phyloP scores from a whole-genome alignment of 1,284 basidiomycete species.

The Cystobasidium slooffiae region DNA sequence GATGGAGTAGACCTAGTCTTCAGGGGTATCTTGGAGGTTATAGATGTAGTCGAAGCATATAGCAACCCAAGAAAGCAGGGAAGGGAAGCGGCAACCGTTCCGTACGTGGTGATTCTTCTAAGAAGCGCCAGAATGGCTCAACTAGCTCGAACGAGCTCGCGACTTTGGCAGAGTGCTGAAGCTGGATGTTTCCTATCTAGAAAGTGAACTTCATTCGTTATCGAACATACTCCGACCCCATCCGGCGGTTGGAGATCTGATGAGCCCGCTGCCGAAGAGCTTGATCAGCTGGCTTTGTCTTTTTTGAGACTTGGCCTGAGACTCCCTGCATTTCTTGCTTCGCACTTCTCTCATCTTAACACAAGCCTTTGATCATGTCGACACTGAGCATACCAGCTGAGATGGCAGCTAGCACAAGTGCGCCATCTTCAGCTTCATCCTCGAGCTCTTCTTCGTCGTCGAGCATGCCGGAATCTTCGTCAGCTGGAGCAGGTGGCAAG shows the following conservation, averaged over 20 bases:
- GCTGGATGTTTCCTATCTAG: neutral
- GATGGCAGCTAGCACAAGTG: slow-evolving; percentile 15
- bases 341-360: neutral
- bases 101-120: slow-evolving; percentile 1
- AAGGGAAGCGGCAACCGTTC: neutral
- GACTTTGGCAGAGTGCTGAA: too few species aligned
- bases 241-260: slow-evolving; percentile 17
- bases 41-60: neutral
- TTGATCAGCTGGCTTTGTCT: neutral
- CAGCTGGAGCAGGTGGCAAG: slow-evolving; percentile 19
- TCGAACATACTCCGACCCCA: slow-evolving; percentile 14
- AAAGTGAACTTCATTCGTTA: neutral
- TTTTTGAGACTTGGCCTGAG: slow-evolving; percentile 5
- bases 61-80: slow-evolving; percentile 4
- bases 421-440: neutral
- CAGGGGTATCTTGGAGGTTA: neutral
- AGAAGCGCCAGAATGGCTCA: slow-evolving; percentile 1
- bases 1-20: neutral
- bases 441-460: slow-evolving; percentile 10
- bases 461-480: slow-evolving; percentile 8
- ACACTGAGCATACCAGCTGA: slow-evolving; percentile 34
- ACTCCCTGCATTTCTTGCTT: neutral
- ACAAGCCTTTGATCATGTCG: slow-evolving; percentile 5
- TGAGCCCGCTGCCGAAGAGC: neutral
- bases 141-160: neutral